Evolutionary conservation across 768 basidiomycete species (phyloP).

Genomic region (Multifurca ochricompacta): DNA sequence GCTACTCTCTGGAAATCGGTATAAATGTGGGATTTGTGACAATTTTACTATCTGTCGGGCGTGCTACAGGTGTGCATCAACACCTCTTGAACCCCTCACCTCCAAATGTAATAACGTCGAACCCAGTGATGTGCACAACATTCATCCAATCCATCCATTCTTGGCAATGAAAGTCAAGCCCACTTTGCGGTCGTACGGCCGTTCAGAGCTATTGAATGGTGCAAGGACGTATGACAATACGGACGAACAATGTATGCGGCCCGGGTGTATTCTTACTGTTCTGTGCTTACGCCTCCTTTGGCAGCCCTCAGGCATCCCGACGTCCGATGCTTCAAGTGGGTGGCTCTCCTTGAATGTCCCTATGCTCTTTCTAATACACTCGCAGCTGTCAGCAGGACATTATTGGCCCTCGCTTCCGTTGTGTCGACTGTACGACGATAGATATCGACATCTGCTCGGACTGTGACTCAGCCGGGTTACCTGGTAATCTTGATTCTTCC

Average conservation of each 20-base stretch:
- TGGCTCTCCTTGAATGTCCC: neutral
- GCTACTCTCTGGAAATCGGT: conserved; percentile 53
- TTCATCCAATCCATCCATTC: conserved; percentile 87
- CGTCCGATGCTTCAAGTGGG: conserved; percentile 20
- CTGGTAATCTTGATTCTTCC: conserved; percentile 69
- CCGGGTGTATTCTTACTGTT: conserved; percentile 1
- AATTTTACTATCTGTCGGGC: conserved; percentile 76
- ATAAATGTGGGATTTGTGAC: conserved; percentile 77
- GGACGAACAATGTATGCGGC: conserved; percentile 17
- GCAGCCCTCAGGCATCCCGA: conserved; percentile 19
- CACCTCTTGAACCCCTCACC: neutral
- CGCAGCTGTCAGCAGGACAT: conserved; percentile 81
- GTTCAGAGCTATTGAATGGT: conserved; percentile 29
- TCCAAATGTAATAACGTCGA: conserved; percentile 8
- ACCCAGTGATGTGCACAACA: conserved; percentile 76
- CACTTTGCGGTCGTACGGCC: conserved; percentile 31
- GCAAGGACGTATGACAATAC: conserved; percentile 10
- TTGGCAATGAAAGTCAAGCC: conserved; percentile 66
- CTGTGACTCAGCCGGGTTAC: conserved; percentile 80
- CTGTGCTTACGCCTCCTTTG: neutral
- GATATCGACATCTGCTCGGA: conserved; percentile 75
- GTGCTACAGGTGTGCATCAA: conserved; percentile 60
- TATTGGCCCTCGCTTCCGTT: conserved; percentile 88
- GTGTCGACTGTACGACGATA: conserved; percentile 56
- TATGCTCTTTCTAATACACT: neutral